Evolutionary conservation across 73 alveolate genomes (phyloP), one percentile per base, ranked within the genome.

Genomic region (Uronychia binucleata): DNA sequence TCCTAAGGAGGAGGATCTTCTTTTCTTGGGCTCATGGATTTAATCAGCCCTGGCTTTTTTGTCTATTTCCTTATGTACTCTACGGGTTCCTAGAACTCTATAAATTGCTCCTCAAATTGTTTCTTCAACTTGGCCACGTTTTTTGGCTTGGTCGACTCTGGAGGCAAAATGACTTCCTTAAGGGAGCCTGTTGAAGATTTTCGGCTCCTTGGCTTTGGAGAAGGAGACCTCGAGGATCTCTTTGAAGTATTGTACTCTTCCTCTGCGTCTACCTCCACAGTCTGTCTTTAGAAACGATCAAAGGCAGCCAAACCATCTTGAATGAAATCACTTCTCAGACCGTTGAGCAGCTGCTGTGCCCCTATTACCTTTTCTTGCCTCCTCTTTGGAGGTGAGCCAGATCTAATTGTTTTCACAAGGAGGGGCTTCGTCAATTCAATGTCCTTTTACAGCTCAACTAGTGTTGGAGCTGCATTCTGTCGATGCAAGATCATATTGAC

Each of bases 231-330:
- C 34, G 78, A 5, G 11, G 30, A 34, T 1, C 58, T 33, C 86
- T 75, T 34, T 46, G 27, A 1, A 35, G 78, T 35, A 35, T 34
- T 58, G 34, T 79, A 79, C 28, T 79, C 86, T 8, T 32, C 8
- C 25, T 32, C 67, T 31, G 75, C 75, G 26, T 77, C 84, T 11
- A 30, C 32, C 0, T 13, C 59, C 30, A 30, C 28, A 27, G 34
- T 57, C 1, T 78, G 28, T 28, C 35, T 58, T 78, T 78, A 31
- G 32, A 30, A 26, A 5, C 26, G 27, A 0, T 78, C 78, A 80
- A 57, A 82, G 0, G 89, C 91, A 76, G 82, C 88, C 19, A 57
- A 77, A 0, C 89, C 94, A 13, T 82, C 87, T 14, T 83, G 79
- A 8, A 83, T 78, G 77, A 83, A 82, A 28, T 88, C 84, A 33